Percentiles rank a stretch among this genome's conserved stretches.
These are phyloP conservation scores for Ustilago tritici DNA, from an alignment of 1,284 basidiomycete genomes.

Conservation along the genomic window DNA sequence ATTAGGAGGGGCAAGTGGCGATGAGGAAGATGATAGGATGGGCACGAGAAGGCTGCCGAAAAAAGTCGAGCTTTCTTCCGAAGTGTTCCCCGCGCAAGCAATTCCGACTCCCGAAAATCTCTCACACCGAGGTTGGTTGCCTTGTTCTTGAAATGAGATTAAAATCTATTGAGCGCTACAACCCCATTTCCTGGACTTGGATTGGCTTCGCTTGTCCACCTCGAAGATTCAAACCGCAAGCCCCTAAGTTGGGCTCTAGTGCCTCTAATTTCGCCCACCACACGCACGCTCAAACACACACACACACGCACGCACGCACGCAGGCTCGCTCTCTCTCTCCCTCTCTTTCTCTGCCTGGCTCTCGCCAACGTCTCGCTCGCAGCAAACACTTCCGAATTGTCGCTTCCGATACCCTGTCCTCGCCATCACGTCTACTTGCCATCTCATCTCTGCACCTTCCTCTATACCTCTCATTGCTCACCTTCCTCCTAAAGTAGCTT, in stretches of 20 bases:
- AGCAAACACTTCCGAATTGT: conserved; percentile 5
- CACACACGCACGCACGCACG: conserved; percentile 4
- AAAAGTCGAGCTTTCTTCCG: conserved; percentile 22
- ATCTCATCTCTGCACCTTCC: conserved; percentile 1
- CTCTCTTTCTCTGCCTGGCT: neutral
- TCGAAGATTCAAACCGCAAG: too few relatives aligned
- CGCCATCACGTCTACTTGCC: neutral
- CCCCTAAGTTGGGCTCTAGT: neutral
- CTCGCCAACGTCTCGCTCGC: conserved; percentile 4
- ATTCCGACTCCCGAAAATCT: conserved; percentile 17
- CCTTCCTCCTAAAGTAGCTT: neutral
- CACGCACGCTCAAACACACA: conserved; percentile 1
- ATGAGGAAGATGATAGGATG: neutral
- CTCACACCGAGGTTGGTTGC: too few relatives aligned
- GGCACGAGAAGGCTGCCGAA: neutral
- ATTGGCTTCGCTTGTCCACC: neutral
- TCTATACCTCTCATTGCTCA: neutral
- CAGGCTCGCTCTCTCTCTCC: conserved; percentile 10
- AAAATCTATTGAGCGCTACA: neutral
- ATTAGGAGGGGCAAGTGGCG: neutral
- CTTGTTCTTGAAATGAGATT: too few relatives aligned
- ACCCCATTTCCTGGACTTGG: neutral
- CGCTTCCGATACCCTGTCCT: neutral
- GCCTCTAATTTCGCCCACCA: neutral
- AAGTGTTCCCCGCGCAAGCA: neutral